Evolutionary conservation across 768 basidiomycete genomes (phyloP), one percentile per base, ranked within the genome.

Genomic region (Sarcomyxa edulis): DNA sequence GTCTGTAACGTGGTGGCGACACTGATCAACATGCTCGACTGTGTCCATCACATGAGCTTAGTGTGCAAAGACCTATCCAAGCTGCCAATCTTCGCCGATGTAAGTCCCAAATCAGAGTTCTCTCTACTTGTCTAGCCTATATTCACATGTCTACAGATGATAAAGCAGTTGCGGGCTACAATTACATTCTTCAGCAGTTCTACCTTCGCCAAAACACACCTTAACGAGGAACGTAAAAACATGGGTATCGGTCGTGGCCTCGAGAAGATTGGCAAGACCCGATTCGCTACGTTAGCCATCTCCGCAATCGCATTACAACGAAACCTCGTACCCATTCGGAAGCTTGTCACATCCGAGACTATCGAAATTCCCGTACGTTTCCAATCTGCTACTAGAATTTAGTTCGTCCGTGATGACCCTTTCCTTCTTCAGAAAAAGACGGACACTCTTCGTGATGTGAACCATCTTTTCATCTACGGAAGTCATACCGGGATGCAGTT

Each of bases 251-350:
- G 16, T 12, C 37, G 39, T 27, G 52, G 52, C 15, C 44, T 54
- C 14, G 42, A 45, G 29, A 43, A 35, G 10, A 42, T 53, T 38
- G 48, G 52, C 4, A 38, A 53, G 32, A 53, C 52, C 24, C 26
- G 38, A 9, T 54, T 54, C 28, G 44, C 27, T 3, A 48, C 49
- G 2, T 40, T 52, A 18, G 52, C 47, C 35, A 44, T 44, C 43
- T 53, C 42, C 20, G 36, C 40, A 9, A 24, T 45, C 11, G 52
- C 52, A 16, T 26, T 53, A 10, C 16, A 51, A 25, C 37, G 32
- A 10, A 48, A 37, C 7, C 28, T 44, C 46, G 22, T 42, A 43
- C 45, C 52, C 16, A 40, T 54, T 16, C 20, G 19, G 20, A 22
- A 20, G 12, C 31, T 40, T 9, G 33, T 40, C 20, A 15, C 11